phyloP scores from a whole-genome alignment of 495 filamentous ascomycete species.

The Friedmanniomyces simplex region DNA sequence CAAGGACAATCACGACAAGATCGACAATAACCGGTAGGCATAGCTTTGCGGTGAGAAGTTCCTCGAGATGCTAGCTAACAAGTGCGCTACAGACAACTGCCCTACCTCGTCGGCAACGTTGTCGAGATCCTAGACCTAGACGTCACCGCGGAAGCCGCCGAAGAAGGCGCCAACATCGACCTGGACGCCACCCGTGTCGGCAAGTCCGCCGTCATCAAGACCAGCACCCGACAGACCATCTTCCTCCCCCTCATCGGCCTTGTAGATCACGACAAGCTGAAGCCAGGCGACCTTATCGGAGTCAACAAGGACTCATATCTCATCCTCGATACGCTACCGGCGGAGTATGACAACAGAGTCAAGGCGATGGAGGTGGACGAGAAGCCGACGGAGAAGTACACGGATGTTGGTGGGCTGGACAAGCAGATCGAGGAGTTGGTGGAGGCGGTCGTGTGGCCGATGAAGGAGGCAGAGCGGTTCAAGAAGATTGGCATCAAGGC shows the following conservation, averaged over 20 bases:
- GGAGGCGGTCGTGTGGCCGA: slow-evolving; percentile 98
- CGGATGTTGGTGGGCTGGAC: slow-evolving; percentile 91
- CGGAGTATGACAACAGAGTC: slow-evolving; percentile 98
- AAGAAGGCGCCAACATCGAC: slow-evolving; percentile 97
- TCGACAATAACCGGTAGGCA: slow-evolving; percentile 89
- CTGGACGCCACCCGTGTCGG: slow-evolving; percentile 92
- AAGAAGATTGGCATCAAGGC: slow-evolving; percentile 99
- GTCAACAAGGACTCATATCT: slow-evolving; percentile 99
- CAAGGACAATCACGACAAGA: slow-evolving; percentile 97
- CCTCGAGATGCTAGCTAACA: background rate
- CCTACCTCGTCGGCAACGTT: slow-evolving; percentile 96
- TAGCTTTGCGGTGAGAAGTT: background rate
- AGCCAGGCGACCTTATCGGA: slow-evolving; percentile 92
- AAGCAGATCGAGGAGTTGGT: slow-evolving; percentile 99
- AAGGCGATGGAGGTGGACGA: slow-evolving; percentile 99
- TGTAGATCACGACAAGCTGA: slow-evolving; percentile 85
- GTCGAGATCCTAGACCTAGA: slow-evolving; percentile 95
- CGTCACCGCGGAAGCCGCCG: slow-evolving; percentile 86
- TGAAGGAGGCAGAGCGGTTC: slow-evolving; percentile 98
- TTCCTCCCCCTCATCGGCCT: slow-evolving; percentile 97
- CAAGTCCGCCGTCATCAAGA: slow-evolving; percentile 99
- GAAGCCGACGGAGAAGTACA: slow-evolving; percentile 99
- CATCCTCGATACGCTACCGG: slow-evolving; percentile 92
- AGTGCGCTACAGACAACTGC: slow-evolving; percentile 63
- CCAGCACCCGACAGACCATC: slow-evolving; percentile 97